These are phyloP conservation scores for Toxoplasma gondii DNA, from an alignment of 169 alveolate genomes.

Conservation along the genomic window DNA sequence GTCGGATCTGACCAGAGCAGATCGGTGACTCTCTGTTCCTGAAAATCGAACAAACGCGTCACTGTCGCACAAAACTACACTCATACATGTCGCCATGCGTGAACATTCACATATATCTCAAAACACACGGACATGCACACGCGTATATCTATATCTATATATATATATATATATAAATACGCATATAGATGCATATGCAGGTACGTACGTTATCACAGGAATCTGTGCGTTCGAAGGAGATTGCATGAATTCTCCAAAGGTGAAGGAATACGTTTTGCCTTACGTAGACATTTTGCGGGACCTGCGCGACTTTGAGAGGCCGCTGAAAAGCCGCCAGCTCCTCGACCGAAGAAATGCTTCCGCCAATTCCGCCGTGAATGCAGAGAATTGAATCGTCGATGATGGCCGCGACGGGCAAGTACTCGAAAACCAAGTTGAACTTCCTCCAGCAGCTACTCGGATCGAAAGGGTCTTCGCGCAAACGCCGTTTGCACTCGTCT, in stretches of 20 bases:
- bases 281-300: slow-evolving; percentile 64
- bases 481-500: slow-evolving; percentile 97
- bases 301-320: slow-evolving; percentile 96
- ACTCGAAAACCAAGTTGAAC: slow-evolving; percentile 96
- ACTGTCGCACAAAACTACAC: background rate
- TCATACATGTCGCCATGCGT: background rate
- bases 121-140: too few relatives aligned
- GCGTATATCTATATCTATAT: background rate
- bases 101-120: background rate
- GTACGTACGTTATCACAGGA: background rate
- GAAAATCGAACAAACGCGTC: background rate
- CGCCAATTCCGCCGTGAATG: slow-evolving; percentile 99
- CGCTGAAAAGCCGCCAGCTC: slow-evolving; percentile 92
- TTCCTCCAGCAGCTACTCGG: slow-evolving; percentile 94
- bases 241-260: too few relatives aligned
- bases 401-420: slow-evolving; percentile 98
- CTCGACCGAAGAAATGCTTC: slow-evolving; percentile 86
- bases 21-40: slow-evolving; percentile 87
- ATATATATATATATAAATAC: background rate
- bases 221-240: too few relatives aligned
- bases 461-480: slow-evolving; percentile 95
- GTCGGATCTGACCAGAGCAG: slow-evolving; percentile 88
- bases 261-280: too few relatives aligned
- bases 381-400: slow-evolving; percentile 97
- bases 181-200: background rate